Evolutionary conservation across 2,329 filamentous ascomycete species (phyloP).

Genomic region (Xylariomycetidae sp.): DNA sequence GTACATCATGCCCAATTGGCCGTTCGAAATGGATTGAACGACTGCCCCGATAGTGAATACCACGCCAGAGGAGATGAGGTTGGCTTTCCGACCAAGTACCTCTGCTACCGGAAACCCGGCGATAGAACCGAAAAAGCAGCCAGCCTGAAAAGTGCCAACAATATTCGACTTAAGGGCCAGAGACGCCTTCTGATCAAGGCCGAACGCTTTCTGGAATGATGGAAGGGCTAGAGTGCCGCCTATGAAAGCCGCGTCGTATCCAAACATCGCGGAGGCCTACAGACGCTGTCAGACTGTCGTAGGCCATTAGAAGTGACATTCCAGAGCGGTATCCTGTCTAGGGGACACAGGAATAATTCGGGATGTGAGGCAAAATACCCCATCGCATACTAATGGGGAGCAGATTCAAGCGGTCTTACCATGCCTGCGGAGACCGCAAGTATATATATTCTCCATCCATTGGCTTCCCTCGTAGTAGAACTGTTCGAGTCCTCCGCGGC

Average conservation of each 20-base stretch:
- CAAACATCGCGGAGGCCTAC: constrained; percentile 18
- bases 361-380: too few species aligned
- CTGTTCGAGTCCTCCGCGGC: too few species aligned
- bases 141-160: constrained; percentile 55
- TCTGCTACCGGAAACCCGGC: constrained; percentile 38
- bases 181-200: constrained; percentile 34
- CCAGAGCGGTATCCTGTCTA: too few species aligned
- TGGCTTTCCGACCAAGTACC: constrained; percentile 32
- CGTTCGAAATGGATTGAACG: constrained; percentile 16
- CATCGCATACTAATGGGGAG: too few species aligned
- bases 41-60: constrained; percentile 26
- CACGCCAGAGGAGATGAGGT: constrained; percentile 31
- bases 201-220: constrained; percentile 51
- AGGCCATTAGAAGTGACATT: not conserved
- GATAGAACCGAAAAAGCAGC: constrained; percentile 56
- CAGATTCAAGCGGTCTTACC: not conserved
- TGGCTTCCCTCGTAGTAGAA: not conserved
- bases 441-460: not conserved
- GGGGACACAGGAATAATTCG: too few species aligned
- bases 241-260: constrained; percentile 31
- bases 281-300: not conserved
- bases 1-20: constrained; percentile 29
- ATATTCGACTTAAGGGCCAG: constrained; percentile 48
- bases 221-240: constrained; percentile 54
- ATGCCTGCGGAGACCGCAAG: not conserved